Evolutionary conservation across 352 stramenopile genomes (phyloP).

Genomic region (Phytophthora macrochlamydospora): DNA sequence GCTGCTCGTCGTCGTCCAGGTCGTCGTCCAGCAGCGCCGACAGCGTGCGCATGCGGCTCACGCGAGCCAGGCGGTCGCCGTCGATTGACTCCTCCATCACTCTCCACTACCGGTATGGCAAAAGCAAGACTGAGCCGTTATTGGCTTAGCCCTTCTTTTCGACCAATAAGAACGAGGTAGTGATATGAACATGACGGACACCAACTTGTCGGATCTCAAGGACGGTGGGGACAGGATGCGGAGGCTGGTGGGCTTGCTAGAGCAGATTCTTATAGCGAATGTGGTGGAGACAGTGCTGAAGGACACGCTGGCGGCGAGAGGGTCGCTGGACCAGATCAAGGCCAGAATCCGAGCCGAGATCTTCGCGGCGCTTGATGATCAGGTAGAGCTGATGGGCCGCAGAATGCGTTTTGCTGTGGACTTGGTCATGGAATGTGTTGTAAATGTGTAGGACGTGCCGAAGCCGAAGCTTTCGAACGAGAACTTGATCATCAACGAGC

Average conservation of each 20-base stretch:
- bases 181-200: no score
- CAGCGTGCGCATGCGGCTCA: constrained; percentile 80
- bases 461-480: constrained; percentile 90
- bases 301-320: constrained; percentile 78
- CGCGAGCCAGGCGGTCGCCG: constrained; percentile 43
- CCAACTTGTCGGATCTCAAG: constrained; percentile 66
- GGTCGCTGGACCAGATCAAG: constrained; percentile 83
- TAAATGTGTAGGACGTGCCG: constrained; percentile 33
- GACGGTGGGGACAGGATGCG: constrained; percentile 25
- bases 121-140: constrained; percentile 4
- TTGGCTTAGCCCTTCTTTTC: not conserved
- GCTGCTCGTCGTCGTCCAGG: constrained; percentile 56
- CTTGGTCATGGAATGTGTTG: not conserved
- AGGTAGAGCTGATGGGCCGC: constrained; percentile 33
- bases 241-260: not conserved
- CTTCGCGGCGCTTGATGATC: constrained; percentile 82
- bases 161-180: not conserved
- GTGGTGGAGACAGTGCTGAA: constrained; percentile 62
- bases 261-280: not conserved
- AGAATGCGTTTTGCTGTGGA: not conserved
- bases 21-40: constrained; percentile 82
- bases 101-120: not conserved
- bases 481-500: constrained; percentile 94
- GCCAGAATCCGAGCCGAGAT: constrained; percentile 85
- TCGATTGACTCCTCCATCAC: constrained; percentile 25